These are phyloP conservation scores for Diaporthe sp. DNA, from an alignment of 2,329 filamentous ascomycete species.

Conservation along the genomic window DNA sequence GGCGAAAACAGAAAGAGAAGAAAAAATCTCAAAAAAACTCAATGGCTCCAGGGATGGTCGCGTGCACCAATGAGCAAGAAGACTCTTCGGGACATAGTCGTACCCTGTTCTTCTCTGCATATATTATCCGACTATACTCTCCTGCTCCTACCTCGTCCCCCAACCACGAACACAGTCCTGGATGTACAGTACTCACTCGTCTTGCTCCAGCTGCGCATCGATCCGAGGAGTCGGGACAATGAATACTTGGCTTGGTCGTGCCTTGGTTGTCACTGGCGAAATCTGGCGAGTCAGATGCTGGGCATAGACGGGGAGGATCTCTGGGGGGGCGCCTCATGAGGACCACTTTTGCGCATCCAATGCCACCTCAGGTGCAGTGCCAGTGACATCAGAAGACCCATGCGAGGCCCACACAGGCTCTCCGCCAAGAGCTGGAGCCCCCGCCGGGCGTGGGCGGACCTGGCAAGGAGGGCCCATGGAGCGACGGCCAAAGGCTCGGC, in stretches of 20 bases:
- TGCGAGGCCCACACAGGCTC: conserved; percentile 13
- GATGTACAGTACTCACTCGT: background rate
- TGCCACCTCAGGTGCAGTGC: conserved; percentile 17
- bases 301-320: conserved; percentile 6
- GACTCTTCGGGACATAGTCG: background rate
- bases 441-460: background rate
- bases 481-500: conserved; percentile 13
- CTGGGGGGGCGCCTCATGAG: conserved; percentile 4
- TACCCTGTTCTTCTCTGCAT: background rate
- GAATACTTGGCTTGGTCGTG: background rate
- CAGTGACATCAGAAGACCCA: conserved; percentile 27
- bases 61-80: background rate
- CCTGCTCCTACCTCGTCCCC: background rate
- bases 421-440: conserved; percentile 26
- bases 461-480: conserved; percentile 26
- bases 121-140: background rate
- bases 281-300: conserved; percentile 24
- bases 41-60: conserved; percentile 8
- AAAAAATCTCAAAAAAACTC: conserved; percentile 1
- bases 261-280: background rate
- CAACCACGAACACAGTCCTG: background rate
- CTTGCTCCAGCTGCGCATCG: background rate
- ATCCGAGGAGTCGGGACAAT: conserved; percentile 15
- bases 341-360: conserved; percentile 14
- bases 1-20: background rate